Percentiles rank a stretch among this genome's conserved stretches.
phyloP scores from a whole-genome alignment of 192 early-diverging fungal species.

The Coemansia sp. region DNA sequence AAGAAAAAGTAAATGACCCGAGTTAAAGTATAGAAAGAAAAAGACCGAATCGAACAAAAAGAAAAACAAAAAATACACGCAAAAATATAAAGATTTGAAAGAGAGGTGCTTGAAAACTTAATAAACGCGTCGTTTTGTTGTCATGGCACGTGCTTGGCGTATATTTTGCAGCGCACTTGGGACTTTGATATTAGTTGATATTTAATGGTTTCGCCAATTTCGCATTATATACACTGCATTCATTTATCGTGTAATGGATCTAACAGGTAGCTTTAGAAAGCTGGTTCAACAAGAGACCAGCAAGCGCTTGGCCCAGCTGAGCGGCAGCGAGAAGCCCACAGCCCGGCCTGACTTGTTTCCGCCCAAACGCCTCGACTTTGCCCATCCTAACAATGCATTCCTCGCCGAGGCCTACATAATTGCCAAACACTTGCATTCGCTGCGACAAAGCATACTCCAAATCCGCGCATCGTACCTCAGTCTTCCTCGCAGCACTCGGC shows the following conservation, averaged over 20 bases:
- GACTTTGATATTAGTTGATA: too few species aligned
- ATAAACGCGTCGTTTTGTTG: not conserved
- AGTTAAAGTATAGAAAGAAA: too few species aligned
- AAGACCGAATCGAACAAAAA: not conserved
- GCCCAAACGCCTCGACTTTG: conserved; percentile 26
- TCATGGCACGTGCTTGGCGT: not conserved
- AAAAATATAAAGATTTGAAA: not conserved
- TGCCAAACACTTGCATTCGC: conserved; percentile 56
- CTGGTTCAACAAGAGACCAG: conserved; percentile 9
- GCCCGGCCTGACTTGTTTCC: conserved; percentile 32
- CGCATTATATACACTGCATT: too few species aligned
- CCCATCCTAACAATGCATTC: conserved; percentile 49
- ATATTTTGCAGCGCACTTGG: not conserved
- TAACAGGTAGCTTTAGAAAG: conserved; percentile 7
- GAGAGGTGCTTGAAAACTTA: not conserved
- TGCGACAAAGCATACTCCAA: conserved; percentile 54
- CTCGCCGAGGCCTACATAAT: conserved; percentile 62
- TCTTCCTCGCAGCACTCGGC: conserved; percentile 8
- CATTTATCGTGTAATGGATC: conserved; percentile 1
- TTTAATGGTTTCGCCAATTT: too few species aligned
- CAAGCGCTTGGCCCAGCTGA: not conserved
- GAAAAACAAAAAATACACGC: not conserved
- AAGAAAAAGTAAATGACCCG: not conserved
- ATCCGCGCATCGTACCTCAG: conserved; percentile 60
- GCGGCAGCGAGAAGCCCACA: not conserved